Evolutionary conservation across 805 yeast species (phyloP).

Genomic region (Babjeviella inositovora): DNA sequence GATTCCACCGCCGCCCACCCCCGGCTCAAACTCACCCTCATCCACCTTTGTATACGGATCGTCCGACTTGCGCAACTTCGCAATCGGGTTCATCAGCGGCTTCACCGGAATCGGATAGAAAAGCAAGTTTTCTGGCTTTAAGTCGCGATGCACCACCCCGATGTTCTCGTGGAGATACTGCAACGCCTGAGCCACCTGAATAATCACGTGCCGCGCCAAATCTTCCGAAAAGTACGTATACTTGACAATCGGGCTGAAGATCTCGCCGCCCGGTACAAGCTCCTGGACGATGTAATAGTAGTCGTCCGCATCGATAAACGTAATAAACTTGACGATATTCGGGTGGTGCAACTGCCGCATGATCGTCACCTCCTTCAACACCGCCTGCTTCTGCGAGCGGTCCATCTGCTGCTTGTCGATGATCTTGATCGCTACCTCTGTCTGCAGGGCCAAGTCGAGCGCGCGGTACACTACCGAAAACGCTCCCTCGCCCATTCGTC

Average conservation of each 20-base stretch:
- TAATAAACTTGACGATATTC: slow-evolving; percentile 47
- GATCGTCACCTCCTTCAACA: slow-evolving; percentile 65
- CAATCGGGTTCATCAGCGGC: slow-evolving; percentile 17
- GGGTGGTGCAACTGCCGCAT: slow-evolving; percentile 53
- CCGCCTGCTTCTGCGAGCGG: slow-evolving; percentile 45
- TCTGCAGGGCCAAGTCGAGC: slow-evolving; percentile 14
- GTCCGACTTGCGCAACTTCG: slow-evolving; percentile 42
- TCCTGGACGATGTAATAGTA: slow-evolving; percentile 62
- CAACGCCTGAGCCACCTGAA: slow-evolving; percentile 49
- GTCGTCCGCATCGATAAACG: slow-evolving; percentile 45
- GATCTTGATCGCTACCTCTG: slow-evolving; percentile 35
- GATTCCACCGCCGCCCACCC: slow-evolving; percentile 85
- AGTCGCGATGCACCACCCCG: slow-evolving; percentile 74
- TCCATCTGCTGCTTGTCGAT: slow-evolving; percentile 61
- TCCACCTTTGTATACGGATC: slow-evolving; percentile 58
- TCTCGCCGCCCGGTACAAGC: slow-evolving; percentile 63
- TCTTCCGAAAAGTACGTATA: slow-evolving; percentile 54
- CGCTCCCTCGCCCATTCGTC: slow-evolving; percentile 68
- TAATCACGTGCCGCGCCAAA: slow-evolving; percentile 43
- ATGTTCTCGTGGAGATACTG: slow-evolving; percentile 55
- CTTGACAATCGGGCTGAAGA: slow-evolving; percentile 51
- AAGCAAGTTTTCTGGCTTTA: slow-evolving; percentile 67
- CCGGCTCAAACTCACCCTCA: slow-evolving; percentile 73
- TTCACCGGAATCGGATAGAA: slow-evolving; percentile 40
- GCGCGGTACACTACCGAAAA: slow-evolving; percentile 65